A percentile compares a stretch with the other conserved stretches of the same genome.
Conservation (phyloP, 345 rosid species). For the Syzygium jambos region DNA sequence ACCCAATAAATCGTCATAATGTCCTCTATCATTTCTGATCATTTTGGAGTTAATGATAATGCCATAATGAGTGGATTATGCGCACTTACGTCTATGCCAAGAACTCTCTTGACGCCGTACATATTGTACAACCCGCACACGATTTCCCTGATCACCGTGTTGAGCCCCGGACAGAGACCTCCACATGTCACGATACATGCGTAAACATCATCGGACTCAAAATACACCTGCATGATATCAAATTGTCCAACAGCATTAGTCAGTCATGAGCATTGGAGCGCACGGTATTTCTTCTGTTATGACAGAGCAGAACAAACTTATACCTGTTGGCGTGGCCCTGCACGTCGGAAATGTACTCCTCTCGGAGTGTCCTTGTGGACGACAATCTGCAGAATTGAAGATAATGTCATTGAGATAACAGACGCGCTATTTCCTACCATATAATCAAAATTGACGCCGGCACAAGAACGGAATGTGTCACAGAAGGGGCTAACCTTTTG, state of each 20-base stretch:
- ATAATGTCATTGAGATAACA: background rate
- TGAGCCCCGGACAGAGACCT: conserved; percentile 90
- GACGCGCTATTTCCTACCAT: background rate
- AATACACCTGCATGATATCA: conserved; percentile 43
- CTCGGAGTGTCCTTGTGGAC: conserved; percentile 71
- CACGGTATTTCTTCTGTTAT: background rate
- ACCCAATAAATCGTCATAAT: background rate
- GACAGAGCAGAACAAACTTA: background rate
- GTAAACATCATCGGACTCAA: conserved; percentile 66
- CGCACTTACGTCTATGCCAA: conserved; percentile 72
- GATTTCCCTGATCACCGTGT: conserved; percentile 83
- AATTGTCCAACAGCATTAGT: background rate
- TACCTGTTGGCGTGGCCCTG: conserved; percentile 94
- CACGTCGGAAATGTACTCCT: conserved; percentile 86
- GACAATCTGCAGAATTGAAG: conserved; percentile 38
- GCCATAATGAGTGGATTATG: background rate
- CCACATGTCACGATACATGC: conserved; percentile 95
- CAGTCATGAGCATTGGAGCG: background rate
- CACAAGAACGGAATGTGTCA: background rate
- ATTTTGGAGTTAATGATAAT: background rate
- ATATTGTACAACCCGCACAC: conserved; percentile 63
- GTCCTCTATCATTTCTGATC: background rate
- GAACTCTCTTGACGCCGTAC: conserved; percentile 77
- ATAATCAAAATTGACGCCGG: background rate
- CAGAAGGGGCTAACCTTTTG: conserved; percentile 44